Evolutionary conservation across 495 filamentous ascomycete genomes (phyloP).

Genomic region (Xylaria acuta): DNA sequence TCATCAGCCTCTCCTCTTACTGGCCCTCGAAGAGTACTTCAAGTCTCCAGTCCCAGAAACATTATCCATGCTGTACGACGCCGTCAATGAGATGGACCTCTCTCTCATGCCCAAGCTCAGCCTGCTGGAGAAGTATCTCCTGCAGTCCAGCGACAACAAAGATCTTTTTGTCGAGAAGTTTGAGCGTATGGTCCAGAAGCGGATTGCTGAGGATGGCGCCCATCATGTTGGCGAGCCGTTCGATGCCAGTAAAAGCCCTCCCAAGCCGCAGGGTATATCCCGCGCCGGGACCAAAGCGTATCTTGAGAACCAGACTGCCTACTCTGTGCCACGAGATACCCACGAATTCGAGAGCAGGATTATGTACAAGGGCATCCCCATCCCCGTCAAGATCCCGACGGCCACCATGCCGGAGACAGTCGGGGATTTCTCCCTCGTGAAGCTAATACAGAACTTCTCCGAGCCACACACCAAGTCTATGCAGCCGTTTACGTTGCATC

Average conservation of each 20-base stretch:
- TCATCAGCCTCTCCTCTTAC: slow-evolving; percentile 79
- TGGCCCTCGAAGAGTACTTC: slow-evolving; percentile 98
- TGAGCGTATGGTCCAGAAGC: slow-evolving; percentile 82
- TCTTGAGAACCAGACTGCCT: slow-evolving; percentile 57
- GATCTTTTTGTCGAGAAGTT: slow-evolving; percentile 99
- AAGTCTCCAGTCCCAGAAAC: slow-evolving; percentile 89
- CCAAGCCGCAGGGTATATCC: slow-evolving; percentile 55
- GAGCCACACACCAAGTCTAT: slow-evolving; percentile 77
- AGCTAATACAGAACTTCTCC: slow-evolving; percentile 93
- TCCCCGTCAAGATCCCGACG: slow-evolving; percentile 94
- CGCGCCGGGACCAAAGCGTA: slow-evolving; percentile 62
- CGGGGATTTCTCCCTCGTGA: slow-evolving; percentile 96
- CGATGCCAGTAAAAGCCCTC: slow-evolving; percentile 55
- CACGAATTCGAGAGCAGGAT: slow-evolving; percentile 97
- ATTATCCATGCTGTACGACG: slow-evolving; percentile 85
- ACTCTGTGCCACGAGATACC: slow-evolving; percentile 84
- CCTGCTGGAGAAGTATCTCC: slow-evolving; percentile 80
- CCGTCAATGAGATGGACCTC: slow-evolving; percentile 95
- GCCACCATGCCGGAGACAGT: slow-evolving; percentile 94
- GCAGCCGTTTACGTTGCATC: slow-evolving; percentile 85
- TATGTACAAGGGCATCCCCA: slow-evolving; percentile 91
- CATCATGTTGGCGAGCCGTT: slow-evolving; percentile 49
- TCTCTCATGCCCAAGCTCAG: slow-evolving; percentile 90
- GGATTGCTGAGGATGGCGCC: slow-evolving; percentile 59
- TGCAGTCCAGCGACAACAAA: slow-evolving; percentile 90